phyloP scores from a whole-genome alignment of 495 filamentous ascomycete species.

The Cladorrhinum samala region DNA sequence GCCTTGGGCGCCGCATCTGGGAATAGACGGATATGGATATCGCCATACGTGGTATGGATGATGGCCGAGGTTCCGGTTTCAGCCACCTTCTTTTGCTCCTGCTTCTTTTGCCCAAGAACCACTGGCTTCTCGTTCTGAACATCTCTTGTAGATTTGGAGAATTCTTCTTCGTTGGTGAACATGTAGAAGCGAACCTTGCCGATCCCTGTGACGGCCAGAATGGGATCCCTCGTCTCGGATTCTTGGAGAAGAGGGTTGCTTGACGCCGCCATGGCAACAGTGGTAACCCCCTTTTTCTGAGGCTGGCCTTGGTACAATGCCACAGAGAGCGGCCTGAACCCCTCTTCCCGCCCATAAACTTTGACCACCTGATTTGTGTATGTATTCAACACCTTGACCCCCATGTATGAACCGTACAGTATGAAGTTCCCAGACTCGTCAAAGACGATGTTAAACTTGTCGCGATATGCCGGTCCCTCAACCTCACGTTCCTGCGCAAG shows the following conservation, averaged over 20 bases:
- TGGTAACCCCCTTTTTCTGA: conserved; percentile 82
- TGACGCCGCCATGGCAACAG: conserved; percentile 95
- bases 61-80: conserved; percentile 74
- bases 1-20: conserved; percentile 88
- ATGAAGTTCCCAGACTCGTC: conserved; percentile 96
- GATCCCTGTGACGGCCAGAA: conserved; percentile 75
- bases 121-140: conserved; percentile 92
- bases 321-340: conserved; percentile 73
- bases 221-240: conserved; percentile 85
- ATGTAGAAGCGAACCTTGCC: conserved; percentile 96
- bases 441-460: conserved; percentile 79
- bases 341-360: conserved; percentile 81
- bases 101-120: conserved; percentile 38
- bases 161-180: conserved; percentile 84
- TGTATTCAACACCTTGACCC: conserved; percentile 90
- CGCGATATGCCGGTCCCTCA: conserved; percentile 55
- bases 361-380: conserved; percentile 86
- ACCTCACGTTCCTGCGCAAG: conserved; percentile 84
- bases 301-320: conserved; percentile 94
- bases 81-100: conserved; percentile 48
- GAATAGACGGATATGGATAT: conserved; percentile 91
- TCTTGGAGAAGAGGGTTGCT: conserved; percentile 90
- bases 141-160: conserved; percentile 81
- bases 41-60: conserved; percentile 88
- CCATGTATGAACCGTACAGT: conserved; percentile 85